phyloP scores from a whole-genome alignment of 805 yeast species.

The Lipomyces japonicus region DNA sequence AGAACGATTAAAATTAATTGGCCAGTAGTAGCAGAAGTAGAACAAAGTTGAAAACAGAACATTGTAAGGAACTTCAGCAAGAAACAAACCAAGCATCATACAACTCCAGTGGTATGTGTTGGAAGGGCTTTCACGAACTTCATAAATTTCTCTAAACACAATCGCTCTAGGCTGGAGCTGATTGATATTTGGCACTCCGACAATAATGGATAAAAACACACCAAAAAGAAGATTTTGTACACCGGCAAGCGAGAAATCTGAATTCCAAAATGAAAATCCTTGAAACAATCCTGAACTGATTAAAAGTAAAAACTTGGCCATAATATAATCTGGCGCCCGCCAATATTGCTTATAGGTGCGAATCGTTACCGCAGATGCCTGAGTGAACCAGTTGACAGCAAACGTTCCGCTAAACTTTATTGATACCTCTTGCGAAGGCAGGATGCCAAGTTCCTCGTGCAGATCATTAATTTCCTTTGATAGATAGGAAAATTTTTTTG shows the following conservation, averaged over 20 bases:
- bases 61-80: slow-evolving; percentile 60
- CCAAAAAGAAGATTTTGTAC: slow-evolving; percentile 59
- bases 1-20: slow-evolving; percentile 45
- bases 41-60: slow-evolving; percentile 48
- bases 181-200: slow-evolving; percentile 56
- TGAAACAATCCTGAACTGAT: slow-evolving; percentile 56
- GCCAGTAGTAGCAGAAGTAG: slow-evolving; percentile 52
- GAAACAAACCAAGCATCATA: slow-evolving; percentile 50
- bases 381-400: slow-evolving; percentile 50
- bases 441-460: no score
- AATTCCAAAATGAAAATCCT: slow-evolving; percentile 68
- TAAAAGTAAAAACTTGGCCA: slow-evolving; percentile 54
- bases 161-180: slow-evolving; percentile 61
- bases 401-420: slow-evolving; percentile 35
- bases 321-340: slow-evolving; percentile 61
- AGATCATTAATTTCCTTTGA: slow-evolving; percentile 51
- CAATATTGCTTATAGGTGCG: slow-evolving; percentile 49
- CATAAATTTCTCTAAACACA: slow-evolving; percentile 57
- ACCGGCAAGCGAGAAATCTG: slow-evolving; percentile 50
- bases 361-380: slow-evolving; percentile 42
- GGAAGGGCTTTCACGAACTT: slow-evolving; percentile 65
- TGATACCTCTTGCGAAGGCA: slow-evolving; percentile 29
- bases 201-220: slow-evolving; percentile 55
- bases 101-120: slow-evolving; percentile 73
- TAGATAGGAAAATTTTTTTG: slow-evolving; percentile 41